phyloP scores from a whole-genome alignment of 176 grass and related monocot species.

The Oryza meridionalis region DNA sequence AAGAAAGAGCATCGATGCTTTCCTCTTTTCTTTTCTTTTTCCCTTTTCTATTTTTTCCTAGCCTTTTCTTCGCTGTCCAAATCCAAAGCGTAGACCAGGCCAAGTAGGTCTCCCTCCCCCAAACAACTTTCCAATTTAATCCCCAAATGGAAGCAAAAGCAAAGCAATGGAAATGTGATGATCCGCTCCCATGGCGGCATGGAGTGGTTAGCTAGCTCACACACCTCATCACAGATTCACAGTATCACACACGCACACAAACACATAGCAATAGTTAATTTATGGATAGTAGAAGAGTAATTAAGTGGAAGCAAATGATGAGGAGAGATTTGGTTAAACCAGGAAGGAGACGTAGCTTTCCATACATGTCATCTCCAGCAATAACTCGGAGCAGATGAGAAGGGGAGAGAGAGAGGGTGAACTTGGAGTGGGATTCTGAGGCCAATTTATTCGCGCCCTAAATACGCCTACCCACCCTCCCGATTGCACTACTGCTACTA shows the following conservation, averaged over 20 bases:
- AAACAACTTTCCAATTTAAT: conserved; percentile 33
- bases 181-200: conserved; percentile 18
- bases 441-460: conserved; percentile 49
- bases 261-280: neutral
- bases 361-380: conserved; percentile 38
- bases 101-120: conserved; percentile 4
- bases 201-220: conserved; percentile 60
- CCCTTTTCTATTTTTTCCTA: neutral
- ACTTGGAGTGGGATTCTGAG: conserved; percentile 44
- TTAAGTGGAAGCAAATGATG: conserved; percentile 1
- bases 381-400: conserved; percentile 39
- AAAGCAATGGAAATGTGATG: neutral
- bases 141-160: neutral
- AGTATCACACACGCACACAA: neutral
- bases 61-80: conserved; percentile 29
- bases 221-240: conserved; percentile 21
- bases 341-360: conserved; percentile 27
- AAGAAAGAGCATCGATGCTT: conserved; percentile 6
- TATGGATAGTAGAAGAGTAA: neutral
- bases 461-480: conserved; percentile 47
- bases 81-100: conserved; percentile 27
- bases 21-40: neutral
- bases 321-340: neutral
- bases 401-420: neutral
- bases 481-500: neutral